Evolutionary conservation across 1,284 basidiomycete genomes (phyloP).

Genomic region (Phlebopus sp.): DNA sequence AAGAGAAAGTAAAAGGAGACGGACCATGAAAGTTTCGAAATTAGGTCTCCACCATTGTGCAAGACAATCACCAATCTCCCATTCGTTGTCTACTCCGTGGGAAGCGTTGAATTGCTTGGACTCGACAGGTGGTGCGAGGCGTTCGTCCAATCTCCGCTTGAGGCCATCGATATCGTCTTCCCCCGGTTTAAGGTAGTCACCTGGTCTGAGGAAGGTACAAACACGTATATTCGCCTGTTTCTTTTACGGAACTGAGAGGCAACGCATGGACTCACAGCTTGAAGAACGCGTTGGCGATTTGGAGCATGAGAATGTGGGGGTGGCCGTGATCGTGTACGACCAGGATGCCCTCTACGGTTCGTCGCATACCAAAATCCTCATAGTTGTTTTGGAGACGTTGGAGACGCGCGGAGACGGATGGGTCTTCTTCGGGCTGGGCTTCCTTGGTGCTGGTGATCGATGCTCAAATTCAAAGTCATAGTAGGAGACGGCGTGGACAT

Average conservation of each 20-base stretch:
- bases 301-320: slow-evolving; percentile 95
- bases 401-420: slow-evolving; percentile 86
- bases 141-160: slow-evolving; percentile 83
- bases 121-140: slow-evolving; percentile 74
- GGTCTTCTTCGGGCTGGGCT: slow-evolving; percentile 94
- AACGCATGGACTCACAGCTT: slow-evolving; percentile 71
- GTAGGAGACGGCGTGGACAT: slow-evolving; percentile 5
- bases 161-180: slow-evolving; percentile 92
- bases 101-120: slow-evolving; percentile 67
- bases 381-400: slow-evolving; percentile 94
- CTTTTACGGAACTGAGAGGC: not conserved
- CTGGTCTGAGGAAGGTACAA: slow-evolving; percentile 60
- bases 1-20: slow-evolving; percentile 30
- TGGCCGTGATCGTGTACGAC: slow-evolving; percentile 94
- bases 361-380: slow-evolving; percentile 92
- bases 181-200: slow-evolving; percentile 96
- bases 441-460: slow-evolving; percentile 72
- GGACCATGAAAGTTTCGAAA: slow-evolving; percentile 97
- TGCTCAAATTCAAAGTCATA: slow-evolving; percentile 3
- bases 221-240: not conserved
- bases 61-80: slow-evolving; percentile 93
- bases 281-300: slow-evolving; percentile 98
- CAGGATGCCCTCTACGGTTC: slow-evolving; percentile 94
- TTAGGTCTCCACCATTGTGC: slow-evolving; percentile 98
- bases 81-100: slow-evolving; percentile 80